Percentiles rank a stretch among this genome's conserved stretches.
Evolutionary conservation across 371 early-diverging fungal species (phyloP).

Genomic region (Syncephalastrum racemosum): DNA sequence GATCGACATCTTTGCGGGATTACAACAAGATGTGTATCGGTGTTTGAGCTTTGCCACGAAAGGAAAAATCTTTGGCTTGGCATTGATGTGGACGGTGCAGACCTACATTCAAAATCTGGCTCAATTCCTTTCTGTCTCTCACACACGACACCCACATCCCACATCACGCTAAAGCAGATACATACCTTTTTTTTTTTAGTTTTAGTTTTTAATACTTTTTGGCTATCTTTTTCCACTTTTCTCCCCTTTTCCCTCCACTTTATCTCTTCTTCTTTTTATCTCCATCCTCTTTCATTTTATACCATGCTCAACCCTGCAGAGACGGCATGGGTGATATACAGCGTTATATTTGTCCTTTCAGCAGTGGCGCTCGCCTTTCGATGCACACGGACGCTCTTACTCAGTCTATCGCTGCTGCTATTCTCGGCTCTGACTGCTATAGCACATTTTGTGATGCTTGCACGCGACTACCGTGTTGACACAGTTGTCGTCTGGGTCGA

Average conservation of each 20-base stretch:
- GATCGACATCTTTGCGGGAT: too few relatives aligned
- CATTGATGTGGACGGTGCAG: too few relatives aligned
- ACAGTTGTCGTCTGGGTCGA: slow-evolving; percentile 15
- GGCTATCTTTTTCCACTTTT: background rate
- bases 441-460: slow-evolving; percentile 12
- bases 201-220: background rate
- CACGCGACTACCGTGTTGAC: slow-evolving; percentile 8
- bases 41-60: too few relatives aligned
- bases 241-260: slow-evolving; percentile 4
- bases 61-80: too few relatives aligned
- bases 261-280: background rate
- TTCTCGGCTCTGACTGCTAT: slow-evolving; percentile 12
- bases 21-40: too few relatives aligned
- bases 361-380: slow-evolving; percentile 15
- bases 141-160: too few relatives aligned
- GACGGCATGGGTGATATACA: slow-evolving; percentile 32
- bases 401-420: slow-evolving; percentile 27
- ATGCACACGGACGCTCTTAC: slow-evolving; percentile 21
- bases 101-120: too few relatives aligned
- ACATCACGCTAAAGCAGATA: too few relatives aligned
- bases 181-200: too few relatives aligned
- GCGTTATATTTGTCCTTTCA: slow-evolving; percentile 19
- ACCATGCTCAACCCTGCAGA: slow-evolving; percentile 29
- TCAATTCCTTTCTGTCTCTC: too few relatives aligned
- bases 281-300: background rate